Evolutionary conservation across 345 rosid genomes (phyloP).

Genomic region (Syzygium aromaticum): DNA sequence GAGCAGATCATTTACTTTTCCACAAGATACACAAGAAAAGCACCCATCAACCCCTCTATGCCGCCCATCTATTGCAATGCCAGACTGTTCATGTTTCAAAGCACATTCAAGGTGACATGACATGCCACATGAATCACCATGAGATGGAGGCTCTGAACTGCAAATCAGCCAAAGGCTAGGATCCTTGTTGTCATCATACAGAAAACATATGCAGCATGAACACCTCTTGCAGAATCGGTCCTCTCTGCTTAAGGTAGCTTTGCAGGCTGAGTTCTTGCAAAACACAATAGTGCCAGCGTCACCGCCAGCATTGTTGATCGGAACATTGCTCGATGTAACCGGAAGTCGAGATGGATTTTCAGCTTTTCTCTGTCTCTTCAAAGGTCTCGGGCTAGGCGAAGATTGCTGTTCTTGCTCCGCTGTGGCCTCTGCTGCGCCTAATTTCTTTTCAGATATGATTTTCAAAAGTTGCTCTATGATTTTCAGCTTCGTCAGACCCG

Average conservation of each 20-base stretch:
- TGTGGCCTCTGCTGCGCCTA: constrained; percentile 25
- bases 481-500: constrained; percentile 82
- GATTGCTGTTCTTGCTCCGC: constrained; percentile 25
- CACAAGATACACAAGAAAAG: constrained; percentile 63
- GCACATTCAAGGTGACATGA: constrained; percentile 92
- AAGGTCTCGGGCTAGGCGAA: constrained; percentile 22
- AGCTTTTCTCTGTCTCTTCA: constrained; percentile 63
- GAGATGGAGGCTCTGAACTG: constrained; percentile 55
- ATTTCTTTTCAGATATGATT: constrained; percentile 63
- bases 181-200: constrained; percentile 89
- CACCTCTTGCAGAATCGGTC: constrained; percentile 80
- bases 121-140: constrained; percentile 67
- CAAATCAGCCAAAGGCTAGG: constrained; percentile 91
- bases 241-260: constrained; percentile 49
- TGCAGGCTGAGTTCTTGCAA: constrained; percentile 88
- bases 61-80: constrained; percentile 45
- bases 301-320: constrained; percentile 6
- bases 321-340: constrained; percentile 17
- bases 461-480: constrained; percentile 82
- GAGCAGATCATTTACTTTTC: constrained; percentile 77
- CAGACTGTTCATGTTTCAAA: constrained; percentile 52
- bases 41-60: constrained; percentile 56
- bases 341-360: constrained; percentile 54
- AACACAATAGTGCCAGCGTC: constrained; percentile 26
- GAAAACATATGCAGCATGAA: constrained; percentile 78